Base-by-base conservation (phyloP, 169 alveolate genomes). In the Eimeria zaria region DNA sequence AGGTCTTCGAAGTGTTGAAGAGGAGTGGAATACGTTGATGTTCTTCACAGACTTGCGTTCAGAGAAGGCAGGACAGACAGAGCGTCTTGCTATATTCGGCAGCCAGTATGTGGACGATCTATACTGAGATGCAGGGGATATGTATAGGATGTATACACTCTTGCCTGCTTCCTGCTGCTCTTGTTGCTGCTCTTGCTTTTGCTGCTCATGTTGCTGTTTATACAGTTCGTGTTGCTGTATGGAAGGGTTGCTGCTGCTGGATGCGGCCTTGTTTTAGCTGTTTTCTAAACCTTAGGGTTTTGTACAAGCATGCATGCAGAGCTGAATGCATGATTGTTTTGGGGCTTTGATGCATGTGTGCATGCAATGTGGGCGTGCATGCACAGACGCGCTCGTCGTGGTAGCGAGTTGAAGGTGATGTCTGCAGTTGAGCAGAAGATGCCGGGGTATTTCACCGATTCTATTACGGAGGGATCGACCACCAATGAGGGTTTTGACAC, bases 11-110 rank as follows among this genome's bases (percentile, higher is more conserved):
- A 91, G 97, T 60, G 96, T 97, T 53, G 98, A 97, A 91, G 98
- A 97, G 85, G 98, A 97, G 67, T 97, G 97, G 84, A 96, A 96
- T 20, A 97, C 98, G 30, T 53, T 97, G 69, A 97, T 97, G 98
- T 97, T 97, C 67, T 97, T 97, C 76, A 78, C 92, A 11, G 97
- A 89, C 33, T 24, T 83, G 80, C 85, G 97, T 14, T 62, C 89
- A 20, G 73, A 44, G 81, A 76, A 73, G 69, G 90, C 91, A 6
- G 96, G 92, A 12, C 69, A 64, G 9, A 81, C 94, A 20, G 97
- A 95, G 71, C 64, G 81, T 12, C 83, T 95, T n/a, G 97, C 97
- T 44, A 95, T 95, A 33, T 95, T 95, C 53, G 97, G 97, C 41
- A 84, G 46, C 18, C 53, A 36, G 95, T 84, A 27, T 14, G 96